Evolutionary conservation across 2,329 filamentous ascomycete species (phyloP).

Genomic region (Didymosphaeria variabile): DNA sequence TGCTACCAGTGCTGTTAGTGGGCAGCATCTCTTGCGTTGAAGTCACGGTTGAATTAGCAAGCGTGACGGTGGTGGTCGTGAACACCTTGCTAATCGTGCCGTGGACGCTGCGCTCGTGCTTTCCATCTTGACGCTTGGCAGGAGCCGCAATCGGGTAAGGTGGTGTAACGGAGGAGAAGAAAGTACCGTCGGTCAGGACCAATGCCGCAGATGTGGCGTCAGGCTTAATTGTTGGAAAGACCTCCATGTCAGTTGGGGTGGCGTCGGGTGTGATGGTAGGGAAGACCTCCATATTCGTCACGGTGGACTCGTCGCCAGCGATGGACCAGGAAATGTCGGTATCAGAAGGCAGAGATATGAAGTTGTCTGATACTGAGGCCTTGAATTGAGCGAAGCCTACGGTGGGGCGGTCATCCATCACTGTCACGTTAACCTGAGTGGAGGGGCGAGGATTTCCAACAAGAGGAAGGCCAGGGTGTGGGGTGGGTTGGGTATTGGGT

Average conservation of each 20-base stretch:
- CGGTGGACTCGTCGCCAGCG: too few species aligned
- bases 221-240: background rate
- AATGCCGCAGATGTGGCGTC: background rate
- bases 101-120: background rate
- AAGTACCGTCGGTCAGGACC: constrained; percentile 1
- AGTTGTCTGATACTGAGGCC: background rate
- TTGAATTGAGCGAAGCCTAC: background rate
- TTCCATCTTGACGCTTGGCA: background rate
- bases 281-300: constrained; percentile 1
- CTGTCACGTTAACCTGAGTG: background rate
- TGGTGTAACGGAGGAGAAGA: background rate
- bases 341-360: background rate
- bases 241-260: background rate
- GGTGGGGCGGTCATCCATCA: background rate
- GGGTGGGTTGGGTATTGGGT: background rate
- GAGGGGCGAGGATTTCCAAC: background rate
- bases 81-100: background rate
- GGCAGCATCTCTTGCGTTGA: background rate
- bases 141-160: background rate
- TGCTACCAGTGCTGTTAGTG: background rate
- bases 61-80: background rate
- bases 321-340: background rate
- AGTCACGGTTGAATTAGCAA: background rate
- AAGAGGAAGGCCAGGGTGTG: background rate
- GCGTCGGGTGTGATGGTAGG: background rate